These are phyloP conservation scores for Schizosaccharomyces octosporus DNA, from an alignment of 805 yeast genomes.

Conservation along the genomic window DNA sequence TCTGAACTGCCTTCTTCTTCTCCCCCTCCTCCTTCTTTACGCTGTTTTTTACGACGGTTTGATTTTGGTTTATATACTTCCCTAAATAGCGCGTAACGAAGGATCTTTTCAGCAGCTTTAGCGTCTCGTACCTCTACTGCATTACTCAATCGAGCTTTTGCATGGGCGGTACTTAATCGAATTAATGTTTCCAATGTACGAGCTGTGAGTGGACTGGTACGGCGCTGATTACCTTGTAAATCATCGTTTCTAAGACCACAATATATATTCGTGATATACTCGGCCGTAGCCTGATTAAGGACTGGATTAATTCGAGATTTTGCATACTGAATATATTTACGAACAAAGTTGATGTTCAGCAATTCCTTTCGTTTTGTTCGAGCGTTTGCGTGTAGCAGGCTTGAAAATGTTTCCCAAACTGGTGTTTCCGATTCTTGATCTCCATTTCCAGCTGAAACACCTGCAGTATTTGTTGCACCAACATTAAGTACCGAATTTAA, in stretches of 20 bases:
- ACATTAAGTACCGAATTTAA: constrained; percentile 46
- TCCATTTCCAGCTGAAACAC: constrained; percentile 16
- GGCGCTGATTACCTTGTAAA: constrained; percentile 17
- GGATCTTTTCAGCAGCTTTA: constrained; percentile 55
- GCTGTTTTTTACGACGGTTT: constrained; percentile 12
- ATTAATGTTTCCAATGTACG: constrained; percentile 89
- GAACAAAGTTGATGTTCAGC: constrained; percentile 60
- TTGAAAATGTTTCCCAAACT: constrained; percentile 66
- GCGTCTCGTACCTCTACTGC: constrained; percentile 60
- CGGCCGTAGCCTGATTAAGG: constrained; percentile 51
- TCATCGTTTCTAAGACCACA: constrained; percentile 62
- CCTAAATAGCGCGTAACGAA: constrained; percentile 67
- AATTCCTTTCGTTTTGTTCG: constrained; percentile 22
- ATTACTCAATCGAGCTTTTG: constrained; percentile 70
- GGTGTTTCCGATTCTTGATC: constrained; percentile 13
- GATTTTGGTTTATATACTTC: constrained; percentile 28
- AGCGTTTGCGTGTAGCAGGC: constrained; percentile 63
- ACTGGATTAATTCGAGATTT: constrained; percentile 68
- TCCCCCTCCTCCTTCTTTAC: constrained; percentile 15
- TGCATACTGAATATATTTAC: constrained; percentile 83
- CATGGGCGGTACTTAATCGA: constrained; percentile 89
- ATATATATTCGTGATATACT: constrained; percentile 56
- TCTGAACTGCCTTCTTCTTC: constrained; percentile 10
- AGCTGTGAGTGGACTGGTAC: constrained; percentile 90
- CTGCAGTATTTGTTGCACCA: constrained; percentile 28